Percentiles rank a stretch among this genome's conserved stretches.
Conservation (phyloP, 345 rosid genomes). For the Ceriops decandra region DNA sequence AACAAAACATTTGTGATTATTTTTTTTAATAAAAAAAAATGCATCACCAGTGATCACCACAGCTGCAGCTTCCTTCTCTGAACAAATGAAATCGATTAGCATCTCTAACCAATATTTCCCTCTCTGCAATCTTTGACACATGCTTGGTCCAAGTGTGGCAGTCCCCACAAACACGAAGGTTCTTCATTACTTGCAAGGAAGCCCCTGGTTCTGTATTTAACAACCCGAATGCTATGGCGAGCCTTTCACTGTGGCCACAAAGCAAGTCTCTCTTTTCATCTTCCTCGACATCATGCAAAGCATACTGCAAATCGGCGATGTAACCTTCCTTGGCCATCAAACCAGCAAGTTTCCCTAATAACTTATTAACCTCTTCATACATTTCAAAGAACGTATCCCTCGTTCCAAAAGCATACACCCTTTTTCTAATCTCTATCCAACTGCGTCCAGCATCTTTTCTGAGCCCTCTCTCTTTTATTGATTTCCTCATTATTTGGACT, state of each 20-base stretch:
- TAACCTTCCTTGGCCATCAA: conserved; percentile 60
- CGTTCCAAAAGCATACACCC: conserved; percentile 39
- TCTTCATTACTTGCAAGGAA: conserved; percentile 60
- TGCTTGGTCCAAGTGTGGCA: conserved; percentile 66
- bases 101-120: conserved; percentile 67
- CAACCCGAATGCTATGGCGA: conserved; percentile 66
- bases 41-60: conserved; percentile 63
- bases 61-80: conserved; percentile 57
- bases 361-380: conserved; percentile 44
- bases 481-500: conserved; percentile 44
- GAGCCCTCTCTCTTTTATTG: conserved; percentile 38
- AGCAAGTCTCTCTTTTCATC: conserved; percentile 58
- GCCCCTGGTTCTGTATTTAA: conserved; percentile 56
- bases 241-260: conserved; percentile 68
- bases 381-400: conserved; percentile 47
- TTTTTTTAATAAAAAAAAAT: background rate
- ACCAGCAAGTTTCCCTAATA: conserved; percentile 35
- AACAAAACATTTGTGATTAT: no score
- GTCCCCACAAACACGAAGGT: conserved; percentile 75
- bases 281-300: conserved; percentile 51
- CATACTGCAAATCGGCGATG: conserved; percentile 48
- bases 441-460: conserved; percentile 52
- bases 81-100: conserved; percentile 66
- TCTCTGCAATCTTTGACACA: conserved; percentile 43
- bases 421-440: conserved; percentile 48